Evolutionary conservation across 2,329 filamentous ascomycete species (phyloP), one percentile per base, ranked within the genome.

Genomic region (Mariannaea sp.): DNA sequence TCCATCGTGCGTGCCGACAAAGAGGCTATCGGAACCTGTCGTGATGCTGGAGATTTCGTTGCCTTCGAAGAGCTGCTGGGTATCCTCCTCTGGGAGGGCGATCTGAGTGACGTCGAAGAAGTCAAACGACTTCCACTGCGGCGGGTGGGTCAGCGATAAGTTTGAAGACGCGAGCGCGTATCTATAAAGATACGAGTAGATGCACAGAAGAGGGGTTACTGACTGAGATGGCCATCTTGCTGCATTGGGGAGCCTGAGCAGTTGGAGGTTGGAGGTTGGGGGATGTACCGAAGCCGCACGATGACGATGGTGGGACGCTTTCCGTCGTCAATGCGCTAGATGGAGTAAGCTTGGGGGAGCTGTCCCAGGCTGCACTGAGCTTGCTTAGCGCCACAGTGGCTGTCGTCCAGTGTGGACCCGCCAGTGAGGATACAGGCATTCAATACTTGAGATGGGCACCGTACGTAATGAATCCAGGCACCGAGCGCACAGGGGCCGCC

Each of bases 101-200:
- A 97, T 86, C 71, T 89, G 87, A 71, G 86, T 86, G 73, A 96
- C 91, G 76, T 97, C 91, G 83, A 99, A 97, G 86, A 99, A 99
- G 81, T 96, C 92, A 79, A 99, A 99, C 65, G 89, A 87, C 89
- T 97, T 97, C 93, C 94, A 97, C 93, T 96, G 63, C 16, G 8
- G 24, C 9, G 17, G n/a, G 16, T 1, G 20, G 32, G 27, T 66
- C 35, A 66, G 64, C 7, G 1, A 5, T 9, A 1, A 19, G 1
- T 16, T n/a, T 5, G 7, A 12, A 10, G 4, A 1, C 2, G 32
- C 3, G 14, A 17, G 12, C 22, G 7, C 3, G 14, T 1, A 3
- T 8, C n/a, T 16, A 9, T 5, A 0, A 3, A 1, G 14, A 20
- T 5, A 0, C 5, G 10, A 19, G 22, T 41, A 24, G 19, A 58